Base-by-base conservation (phyloP, 768 basidiomycete species). In the Melanogaster broomeanus region DNA sequence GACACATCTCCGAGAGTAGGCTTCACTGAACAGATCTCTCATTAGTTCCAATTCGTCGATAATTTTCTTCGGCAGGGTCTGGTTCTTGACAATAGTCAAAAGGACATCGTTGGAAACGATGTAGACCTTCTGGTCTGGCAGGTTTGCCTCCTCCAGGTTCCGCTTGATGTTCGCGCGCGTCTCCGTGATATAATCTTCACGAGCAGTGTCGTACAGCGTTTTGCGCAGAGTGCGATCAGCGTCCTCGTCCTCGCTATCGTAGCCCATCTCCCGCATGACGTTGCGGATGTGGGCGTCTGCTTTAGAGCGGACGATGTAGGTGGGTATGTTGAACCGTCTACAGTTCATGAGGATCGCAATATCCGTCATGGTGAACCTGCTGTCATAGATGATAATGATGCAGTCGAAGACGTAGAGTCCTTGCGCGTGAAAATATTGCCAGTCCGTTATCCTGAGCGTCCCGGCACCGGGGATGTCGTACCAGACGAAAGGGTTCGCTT, bases 91-190 rank as follows among this genome's bases (percentile, higher is more conserved):
- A 31, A 67, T 43, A 24, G 25, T 47, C 34, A 56, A 25, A 40
- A 69, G n/a, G 35, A 61, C 50, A 22, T 21, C 44, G 47, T 42
- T 55, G 31, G 65, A 66, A 15, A 66, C 48, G 22, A 68, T 61
- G 33, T 68, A 68, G 6, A 68, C 67, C 5, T 56, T 60, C 48
- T 63, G 61, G 37, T 63, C 41, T 3, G 65, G 46, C 11, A 68
- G 50, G 33, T 60, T 61, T 0, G 63, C 67, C 1, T 60, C 53
- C n/a, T 57, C 34, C 34, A 68, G 31, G 48, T 61, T 61, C 2
- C 13, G 8, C 33, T 52, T 38, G 2, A 68, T 61, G 21, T 44
- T 65, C 9, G 45, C 45, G 28, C 57, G 37, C 18, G 61, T 62
- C 22, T 24, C 16, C 12, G 62, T 51, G 25, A 62, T 42, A 42